phyloP scores from a whole-genome alignment of 805 yeast genomes.

The Candida verbasci region DNA sequence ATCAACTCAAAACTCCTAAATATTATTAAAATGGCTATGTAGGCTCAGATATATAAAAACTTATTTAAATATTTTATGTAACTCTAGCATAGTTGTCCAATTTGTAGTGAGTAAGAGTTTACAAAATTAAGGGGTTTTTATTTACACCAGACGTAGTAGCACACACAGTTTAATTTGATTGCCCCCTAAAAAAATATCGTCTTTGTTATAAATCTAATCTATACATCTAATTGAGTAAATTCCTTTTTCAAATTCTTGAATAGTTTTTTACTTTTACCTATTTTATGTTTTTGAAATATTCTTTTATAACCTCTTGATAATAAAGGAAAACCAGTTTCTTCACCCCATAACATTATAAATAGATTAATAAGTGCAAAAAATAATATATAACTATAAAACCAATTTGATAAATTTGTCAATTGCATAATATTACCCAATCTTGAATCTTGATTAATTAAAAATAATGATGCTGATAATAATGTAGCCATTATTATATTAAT shows the following conservation, averaged over 20 bases:
- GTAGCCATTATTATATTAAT: slow-evolving; percentile 51
- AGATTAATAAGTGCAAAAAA: slow-evolving; percentile 47
- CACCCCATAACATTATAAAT: slow-evolving; percentile 41
- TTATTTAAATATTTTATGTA: too few species aligned
- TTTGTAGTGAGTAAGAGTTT: too few species aligned
- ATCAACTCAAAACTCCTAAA: too few species aligned
- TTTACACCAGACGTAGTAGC: too few species aligned
- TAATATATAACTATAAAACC: slow-evolving; percentile 51
- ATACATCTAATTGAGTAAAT: slow-evolving; percentile 9
- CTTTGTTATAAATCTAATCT: not conserved
- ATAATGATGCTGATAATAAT: slow-evolving; percentile 47
- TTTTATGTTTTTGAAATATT: slow-evolving; percentile 18
- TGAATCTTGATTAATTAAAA: slow-evolving; percentile 49
- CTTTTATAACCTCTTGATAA: slow-evolving; percentile 39
- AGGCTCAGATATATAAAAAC: too few species aligned
- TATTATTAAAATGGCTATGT: too few species aligned
- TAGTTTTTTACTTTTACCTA: slow-evolving; percentile 30
- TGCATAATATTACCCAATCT: slow-evolving; percentile 69
- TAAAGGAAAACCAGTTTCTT: slow-evolving; percentile 37
- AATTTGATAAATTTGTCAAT: slow-evolving; percentile 53
- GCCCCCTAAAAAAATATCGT: too few species aligned
- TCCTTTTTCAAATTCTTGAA: slow-evolving; percentile 33
- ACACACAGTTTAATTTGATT: too few species aligned
- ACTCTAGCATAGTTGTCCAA: too few species aligned
- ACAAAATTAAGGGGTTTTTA: too few species aligned